Base-by-base conservation (phyloP, 1,284 basidiomycete species). In the Lentinula novae-zelandiae region DNA sequence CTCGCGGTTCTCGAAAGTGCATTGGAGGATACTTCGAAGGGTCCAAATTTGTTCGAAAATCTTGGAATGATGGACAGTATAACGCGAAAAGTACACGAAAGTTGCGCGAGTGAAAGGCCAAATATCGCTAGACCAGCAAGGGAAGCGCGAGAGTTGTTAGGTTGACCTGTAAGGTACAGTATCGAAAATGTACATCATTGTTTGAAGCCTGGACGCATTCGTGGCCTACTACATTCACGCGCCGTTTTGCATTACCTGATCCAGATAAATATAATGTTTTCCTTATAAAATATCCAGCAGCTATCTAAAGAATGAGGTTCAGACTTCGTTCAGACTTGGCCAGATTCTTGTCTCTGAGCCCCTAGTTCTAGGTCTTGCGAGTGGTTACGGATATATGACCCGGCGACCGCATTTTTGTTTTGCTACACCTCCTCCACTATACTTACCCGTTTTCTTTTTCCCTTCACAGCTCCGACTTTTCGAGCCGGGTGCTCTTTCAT, bases 81-180 rank as follows among this genome's bases (percentile, higher is more conserved):
- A 13, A 84, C 89, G 3, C 83, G 88, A 68, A 93, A 94, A 71
- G 80, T 92, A 1, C 75, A 87, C 61, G 87, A 90, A 66, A 88
- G 86, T 68, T 82, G 86, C 3, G 82, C 79, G 1, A 86, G 81
- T 62, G 92, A 95, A 60, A 84, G 83, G 48, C 86, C 91, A 2
- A 79, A 82, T n/a, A 86, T 96, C 54, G 82, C 91, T 15, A 80
- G 94, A 53, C 93, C 93, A 0, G 92, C 93, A 10, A 79, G 95
- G 53, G 94, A 97, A 69, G 87, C 93, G 3, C 82, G 86, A 66
- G 95, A 97, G 57, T 65, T 91, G 48, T 72, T 98, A n/a, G 22
- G 10, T 20, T 58, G 27, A 51, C 27, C 42, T 44, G 12, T 20
- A 38, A 8, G 10, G 36, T 38, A 15, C 15, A n/a, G 17, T 44